A percentile compares a stretch with the other conserved stretches of the same genome.
Conservation (phyloP, 768 basidiomycete species). For the Phylloporus arenicola region DNA sequence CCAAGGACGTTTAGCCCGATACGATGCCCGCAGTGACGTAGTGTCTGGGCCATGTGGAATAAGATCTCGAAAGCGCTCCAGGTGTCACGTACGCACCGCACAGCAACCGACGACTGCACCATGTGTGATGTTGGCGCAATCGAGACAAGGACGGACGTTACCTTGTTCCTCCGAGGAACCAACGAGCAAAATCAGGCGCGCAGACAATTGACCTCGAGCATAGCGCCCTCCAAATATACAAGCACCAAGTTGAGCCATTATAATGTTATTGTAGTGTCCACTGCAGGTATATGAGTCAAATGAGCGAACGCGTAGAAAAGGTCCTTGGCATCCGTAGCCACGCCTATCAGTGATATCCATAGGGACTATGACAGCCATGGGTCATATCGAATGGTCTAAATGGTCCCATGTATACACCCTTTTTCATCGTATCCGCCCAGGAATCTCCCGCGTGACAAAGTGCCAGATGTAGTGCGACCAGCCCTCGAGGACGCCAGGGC, state of each 20-base stretch:
- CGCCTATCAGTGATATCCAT: background rate
- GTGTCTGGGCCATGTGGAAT: too few species aligned
- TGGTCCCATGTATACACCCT: background rate
- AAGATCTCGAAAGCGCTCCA: too few species aligned
- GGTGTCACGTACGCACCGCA: too few species aligned
- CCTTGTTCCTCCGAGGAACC: background rate
- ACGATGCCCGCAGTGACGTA: too few species aligned
- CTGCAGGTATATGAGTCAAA: background rate
- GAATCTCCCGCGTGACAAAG: conserved; percentile 37
- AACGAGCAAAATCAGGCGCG: too few species aligned
- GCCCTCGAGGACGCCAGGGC: conserved; percentile 45
- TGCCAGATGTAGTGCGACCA: conserved; percentile 52
- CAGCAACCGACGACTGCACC: background rate
- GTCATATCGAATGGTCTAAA: too few species aligned
- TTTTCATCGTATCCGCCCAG: conserved; percentile 19
- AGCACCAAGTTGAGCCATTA: background rate
- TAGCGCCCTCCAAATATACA: background rate
- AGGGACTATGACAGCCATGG: background rate
- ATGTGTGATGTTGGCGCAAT: background rate
- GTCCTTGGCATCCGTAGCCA: background rate
- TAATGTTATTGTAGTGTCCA: background rate
- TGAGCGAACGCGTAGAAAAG: background rate
- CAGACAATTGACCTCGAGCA: too few species aligned
- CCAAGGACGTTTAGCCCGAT: too few species aligned
- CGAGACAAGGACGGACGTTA: background rate